phyloP scores from a whole-genome alignment of 1,284 basidiomycete genomes.

The Wallemia ichthyophaga region DNA sequence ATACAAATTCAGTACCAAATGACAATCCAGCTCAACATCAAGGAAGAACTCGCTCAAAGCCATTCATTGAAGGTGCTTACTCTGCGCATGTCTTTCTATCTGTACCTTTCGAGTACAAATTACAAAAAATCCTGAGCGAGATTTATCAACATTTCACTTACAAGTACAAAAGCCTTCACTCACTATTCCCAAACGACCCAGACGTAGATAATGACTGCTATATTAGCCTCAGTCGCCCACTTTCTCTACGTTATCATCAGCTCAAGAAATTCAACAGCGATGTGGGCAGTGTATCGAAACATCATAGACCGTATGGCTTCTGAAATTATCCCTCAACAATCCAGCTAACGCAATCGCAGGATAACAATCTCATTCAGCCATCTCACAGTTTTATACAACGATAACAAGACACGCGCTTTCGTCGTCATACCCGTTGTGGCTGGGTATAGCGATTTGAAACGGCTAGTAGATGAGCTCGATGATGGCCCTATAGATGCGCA shows the following conservation, averaged over 20 bases:
- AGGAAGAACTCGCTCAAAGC: conserved; percentile 35
- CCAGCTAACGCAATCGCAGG: conserved; percentile 18
- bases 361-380: conserved; percentile 37
- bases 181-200: conserved; percentile 15
- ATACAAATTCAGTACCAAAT: conserved; percentile 15
- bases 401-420: conserved; percentile 43
- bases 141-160: conserved; percentile 21
- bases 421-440: conserved; percentile 41
- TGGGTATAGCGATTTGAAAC: conserved; percentile 32
- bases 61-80: conserved; percentile 51
- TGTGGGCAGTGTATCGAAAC: conserved; percentile 22
- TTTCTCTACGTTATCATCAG: conserved; percentile 44
- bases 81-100: conserved; percentile 36
- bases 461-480: conserved; percentile 8
- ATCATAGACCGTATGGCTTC: conserved; percentile 22
- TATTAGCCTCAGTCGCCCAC: conserved; percentile 39
- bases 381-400: conserved; percentile 38
- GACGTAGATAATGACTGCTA: conserved; percentile 23
- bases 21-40: conserved; percentile 42
- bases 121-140: conserved; percentile 23
- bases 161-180: conserved; percentile 21
- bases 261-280: conserved; percentile 31
- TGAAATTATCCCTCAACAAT: background rate
- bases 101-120: conserved; percentile 14
- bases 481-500: conserved; percentile 24